Conservation (phyloP, 2,329 filamentous ascomycete species). For the Cercospora brassicicola region DNA sequence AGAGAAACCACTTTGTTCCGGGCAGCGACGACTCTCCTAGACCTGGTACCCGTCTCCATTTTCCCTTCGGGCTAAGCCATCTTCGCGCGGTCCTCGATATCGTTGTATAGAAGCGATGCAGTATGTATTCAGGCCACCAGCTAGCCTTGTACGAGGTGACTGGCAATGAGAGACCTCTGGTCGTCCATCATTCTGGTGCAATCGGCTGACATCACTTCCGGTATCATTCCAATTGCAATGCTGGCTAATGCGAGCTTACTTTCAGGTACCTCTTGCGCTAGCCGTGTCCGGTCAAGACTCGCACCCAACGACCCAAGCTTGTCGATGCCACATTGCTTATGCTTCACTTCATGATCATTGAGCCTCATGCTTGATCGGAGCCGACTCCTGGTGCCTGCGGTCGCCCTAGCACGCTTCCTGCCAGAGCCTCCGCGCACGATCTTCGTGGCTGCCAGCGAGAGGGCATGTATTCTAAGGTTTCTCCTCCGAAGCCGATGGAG, state of each 20-base stretch:
- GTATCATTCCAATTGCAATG: background rate
- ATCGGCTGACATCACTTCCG: conserved; percentile 5
- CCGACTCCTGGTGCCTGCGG: background rate
- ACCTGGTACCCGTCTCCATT: background rate
- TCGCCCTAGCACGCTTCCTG: background rate
- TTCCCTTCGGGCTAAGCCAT: background rate
- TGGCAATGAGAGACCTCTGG: background rate
- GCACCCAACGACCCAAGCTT: background rate
- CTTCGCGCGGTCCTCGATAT: background rate
- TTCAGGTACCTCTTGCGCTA: background rate
- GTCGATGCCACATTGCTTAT: conserved; percentile 2
- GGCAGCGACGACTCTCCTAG: background rate
- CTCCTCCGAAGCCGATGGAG: background rate
- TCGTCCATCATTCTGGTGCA: background rate
- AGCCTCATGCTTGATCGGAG: background rate
- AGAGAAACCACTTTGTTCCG: background rate
- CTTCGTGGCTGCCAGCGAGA: background rate
- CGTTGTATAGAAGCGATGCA: background rate
- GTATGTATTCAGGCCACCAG: background rate
- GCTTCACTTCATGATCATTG: background rate
- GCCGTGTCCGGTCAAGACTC: background rate
- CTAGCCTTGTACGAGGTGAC: background rate
- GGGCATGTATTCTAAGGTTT: background rate
- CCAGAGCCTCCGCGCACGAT: background rate
- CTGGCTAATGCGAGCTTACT: background rate